Percentiles rank a stretch among this genome's conserved stretches.
phyloP scores from a whole-genome alignment of 1,139 yeast species.

The Pichia norvegensis region DNA sequence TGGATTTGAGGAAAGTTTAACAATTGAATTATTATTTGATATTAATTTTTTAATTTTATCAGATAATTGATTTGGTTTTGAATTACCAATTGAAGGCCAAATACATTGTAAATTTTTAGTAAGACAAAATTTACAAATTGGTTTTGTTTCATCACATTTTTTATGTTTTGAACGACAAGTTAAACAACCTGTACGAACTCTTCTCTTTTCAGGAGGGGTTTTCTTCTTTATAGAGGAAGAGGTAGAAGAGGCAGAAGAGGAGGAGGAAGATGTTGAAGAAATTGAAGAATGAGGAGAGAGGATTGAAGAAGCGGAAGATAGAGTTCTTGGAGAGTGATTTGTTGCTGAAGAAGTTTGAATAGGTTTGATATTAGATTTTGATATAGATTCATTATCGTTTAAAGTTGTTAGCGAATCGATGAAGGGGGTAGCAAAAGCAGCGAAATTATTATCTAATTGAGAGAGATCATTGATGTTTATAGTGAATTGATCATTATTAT shows the following conservation, averaged over 20 bases:
- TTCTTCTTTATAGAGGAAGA: slow-evolving; percentile 15
- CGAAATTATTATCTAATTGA: background rate
- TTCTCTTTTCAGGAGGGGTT: slow-evolving; percentile 26
- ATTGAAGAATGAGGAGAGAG: background rate
- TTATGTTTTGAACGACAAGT: slow-evolving; percentile 38
- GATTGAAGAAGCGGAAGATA: background rate
- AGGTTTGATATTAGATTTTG: background rate
- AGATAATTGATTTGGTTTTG: slow-evolving; percentile 14
- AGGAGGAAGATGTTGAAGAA: background rate
- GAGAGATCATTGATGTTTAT: background rate
- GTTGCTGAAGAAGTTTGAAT: background rate
- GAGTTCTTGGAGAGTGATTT: background rate
- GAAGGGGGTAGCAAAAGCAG: background rate
- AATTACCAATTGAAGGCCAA: slow-evolving; percentile 32
- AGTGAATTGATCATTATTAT: background rate
- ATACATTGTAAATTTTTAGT: slow-evolving; percentile 30
- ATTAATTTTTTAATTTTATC: slow-evolving; percentile 20
- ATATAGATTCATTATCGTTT: background rate
- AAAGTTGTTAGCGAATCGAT: background rate
- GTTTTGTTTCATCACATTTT: slow-evolving; percentile 39
- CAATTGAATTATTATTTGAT: background rate
- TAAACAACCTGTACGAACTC: slow-evolving; percentile 40
- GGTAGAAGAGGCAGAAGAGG: background rate
- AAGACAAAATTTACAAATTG: slow-evolving; percentile 34
- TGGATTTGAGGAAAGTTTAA: slow-evolving; percentile 1